Conservation (phyloP, 345 rosid species). For the Xanthoceras sorbifolium region DNA sequence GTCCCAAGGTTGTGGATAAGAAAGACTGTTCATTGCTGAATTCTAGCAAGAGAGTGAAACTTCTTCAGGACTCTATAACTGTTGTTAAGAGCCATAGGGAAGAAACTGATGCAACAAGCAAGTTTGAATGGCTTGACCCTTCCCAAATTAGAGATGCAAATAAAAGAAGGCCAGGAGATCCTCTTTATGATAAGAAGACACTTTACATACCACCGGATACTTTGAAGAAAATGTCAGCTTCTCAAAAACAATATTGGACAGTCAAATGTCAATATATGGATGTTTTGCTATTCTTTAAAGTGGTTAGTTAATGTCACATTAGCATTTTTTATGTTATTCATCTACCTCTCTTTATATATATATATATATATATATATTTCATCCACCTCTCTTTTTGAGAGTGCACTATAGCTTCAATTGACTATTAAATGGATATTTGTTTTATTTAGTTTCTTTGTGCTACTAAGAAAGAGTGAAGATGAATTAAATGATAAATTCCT, state of each 20-base stretch:
- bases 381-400: not conserved
- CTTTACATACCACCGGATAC: conserved; percentile 75
- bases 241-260: conserved; percentile 92
- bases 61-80: conserved; percentile 43
- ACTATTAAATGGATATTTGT: not conserved
- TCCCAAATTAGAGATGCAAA: conserved; percentile 68
- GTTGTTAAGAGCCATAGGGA: conserved; percentile 36
- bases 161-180: conserved; percentile 76
- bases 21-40: conserved; percentile 34
- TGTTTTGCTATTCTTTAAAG: conserved; percentile 91
- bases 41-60: conserved; percentile 56
- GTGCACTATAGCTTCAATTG: not conserved
- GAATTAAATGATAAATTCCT: conserved; percentile 1
- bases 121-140: conserved; percentile 93
- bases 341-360: not conserved
- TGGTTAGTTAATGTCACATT: conserved; percentile 59
- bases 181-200: conserved; percentile 77
- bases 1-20: conserved; percentile 32
- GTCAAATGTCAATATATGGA: conserved; percentile 89
- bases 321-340: not conserved
- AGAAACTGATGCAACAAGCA: conserved; percentile 51
- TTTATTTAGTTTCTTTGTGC: not conserved
- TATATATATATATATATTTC: not conserved
- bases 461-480: not conserved
- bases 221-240: conserved; percentile 80